Evolutionary conservation across 228 moss, liverwort and hornwort genomes (phyloP).

Genomic region (Sphagnum fallax): DNA sequence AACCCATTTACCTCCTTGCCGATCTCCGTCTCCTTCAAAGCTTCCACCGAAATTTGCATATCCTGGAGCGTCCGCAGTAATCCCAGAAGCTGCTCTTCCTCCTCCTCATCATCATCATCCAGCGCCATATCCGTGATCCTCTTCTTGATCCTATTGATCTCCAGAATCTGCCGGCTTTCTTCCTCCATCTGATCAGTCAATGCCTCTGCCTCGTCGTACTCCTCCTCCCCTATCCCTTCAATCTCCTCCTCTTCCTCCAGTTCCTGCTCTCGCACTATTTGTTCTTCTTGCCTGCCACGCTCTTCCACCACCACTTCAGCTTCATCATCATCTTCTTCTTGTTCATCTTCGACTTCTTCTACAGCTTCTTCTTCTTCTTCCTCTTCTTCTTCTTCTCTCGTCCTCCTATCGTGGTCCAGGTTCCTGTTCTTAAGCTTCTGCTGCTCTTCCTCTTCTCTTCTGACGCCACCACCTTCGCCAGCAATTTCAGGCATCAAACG

Average conservation of each 20-base stretch:
- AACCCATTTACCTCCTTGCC: constrained; percentile 73
- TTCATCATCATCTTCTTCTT: too few species aligned
- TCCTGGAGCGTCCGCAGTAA: constrained; percentile 57
- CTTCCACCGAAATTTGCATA: constrained; percentile 75
- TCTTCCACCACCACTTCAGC: too few species aligned
- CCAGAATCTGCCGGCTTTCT: constrained; percentile 53
- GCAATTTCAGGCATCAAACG: constrained; percentile 15
- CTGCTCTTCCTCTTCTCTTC: constrained; percentile 3
- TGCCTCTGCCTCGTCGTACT: constrained; percentile 65
- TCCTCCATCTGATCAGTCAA: constrained; percentile 72
- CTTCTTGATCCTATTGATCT: constrained; percentile 54
- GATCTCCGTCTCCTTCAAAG: constrained; percentile 81
- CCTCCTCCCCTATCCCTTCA: constrained; percentile 19
- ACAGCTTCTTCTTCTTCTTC: constrained; percentile 3
- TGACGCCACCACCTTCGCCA: constrained; percentile 6
- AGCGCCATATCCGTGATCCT: constrained; percentile 31
- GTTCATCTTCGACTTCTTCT: too few species aligned
- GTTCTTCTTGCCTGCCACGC: too few species aligned
- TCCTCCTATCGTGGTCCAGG: constrained; percentile 32
- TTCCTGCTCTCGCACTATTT: too few species aligned
- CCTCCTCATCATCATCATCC: constrained; percentile 27
- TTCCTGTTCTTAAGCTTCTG: constrained; percentile 12
- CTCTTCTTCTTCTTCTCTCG: constrained; percentile 45
- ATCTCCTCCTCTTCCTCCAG: constrained; percentile 45
- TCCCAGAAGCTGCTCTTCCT: constrained; percentile 47